Percentiles rank a stretch among this genome's conserved stretches.
These are phyloP conservation scores for Lactarius evosmus DNA, from an alignment of 768 basidiomycete genomes.

Conservation along the genomic window DNA sequence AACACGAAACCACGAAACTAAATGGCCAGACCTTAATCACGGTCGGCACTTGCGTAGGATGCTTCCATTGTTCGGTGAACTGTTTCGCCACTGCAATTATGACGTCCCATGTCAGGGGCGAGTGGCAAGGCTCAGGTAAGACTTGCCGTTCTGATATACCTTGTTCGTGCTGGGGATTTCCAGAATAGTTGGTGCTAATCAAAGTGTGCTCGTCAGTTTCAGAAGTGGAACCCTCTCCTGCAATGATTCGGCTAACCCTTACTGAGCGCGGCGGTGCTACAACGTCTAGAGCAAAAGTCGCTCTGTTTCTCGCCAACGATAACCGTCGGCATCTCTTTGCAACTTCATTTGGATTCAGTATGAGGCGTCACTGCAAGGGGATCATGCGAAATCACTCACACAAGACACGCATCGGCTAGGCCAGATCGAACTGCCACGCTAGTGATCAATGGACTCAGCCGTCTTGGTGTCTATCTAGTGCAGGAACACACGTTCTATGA, in stretches of 20 bases:
- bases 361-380: not conserved
- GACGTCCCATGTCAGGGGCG: not conserved
- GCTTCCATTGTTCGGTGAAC: conserved; percentile 29
- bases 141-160: conserved; percentile 22
- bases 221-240: not conserved
- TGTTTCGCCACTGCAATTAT: conserved; percentile 25
- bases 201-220: not conserved
- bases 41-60: conserved; percentile 23
- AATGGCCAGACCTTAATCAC: conserved; percentile 23
- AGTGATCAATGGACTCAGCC: not conserved
- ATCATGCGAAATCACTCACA: conserved; percentile 15
- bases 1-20: not conserved
- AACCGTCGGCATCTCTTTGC: conserved; percentile 26
- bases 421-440: conserved; percentile 24
- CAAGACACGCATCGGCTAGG: conserved; percentile 24
- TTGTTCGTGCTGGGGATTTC: conserved; percentile 15
- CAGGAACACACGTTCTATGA: conserved; percentile 25
- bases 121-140: not conserved
- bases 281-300: conserved; percentile 31
- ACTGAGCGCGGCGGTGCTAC: conserved; percentile 19
- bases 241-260: conserved; percentile 14
- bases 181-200: conserved; percentile 24
- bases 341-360: conserved; percentile 19
- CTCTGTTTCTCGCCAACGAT: conserved; percentile 26
- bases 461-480: not conserved